Conservation (phyloP, 805 yeast species). For the Nakazawaea pomicola region DNA sequence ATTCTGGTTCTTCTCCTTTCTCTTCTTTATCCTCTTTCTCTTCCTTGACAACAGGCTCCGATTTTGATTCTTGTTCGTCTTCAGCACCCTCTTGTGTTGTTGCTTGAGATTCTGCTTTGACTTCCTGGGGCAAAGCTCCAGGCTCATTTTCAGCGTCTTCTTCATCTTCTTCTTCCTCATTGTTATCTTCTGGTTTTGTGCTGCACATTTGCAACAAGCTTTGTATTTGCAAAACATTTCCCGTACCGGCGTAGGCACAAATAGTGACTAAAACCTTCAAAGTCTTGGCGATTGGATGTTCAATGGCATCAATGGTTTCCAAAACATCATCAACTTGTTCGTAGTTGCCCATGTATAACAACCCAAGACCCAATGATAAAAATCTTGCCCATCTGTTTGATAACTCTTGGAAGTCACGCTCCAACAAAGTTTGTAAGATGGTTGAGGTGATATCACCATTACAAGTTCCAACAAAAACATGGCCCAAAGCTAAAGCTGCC, state of each 20-base stretch:
- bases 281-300: slow-evolving; percentile 87
- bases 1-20: slow-evolving; percentile 27
- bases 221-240: slow-evolving; percentile 93
- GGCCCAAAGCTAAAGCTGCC: slow-evolving; percentile 91
- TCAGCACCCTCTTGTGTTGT: slow-evolving; percentile 19
- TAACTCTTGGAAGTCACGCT: slow-evolving; percentile 73
- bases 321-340: slow-evolving; percentile 92
- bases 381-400: slow-evolving; percentile 85
- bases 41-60: slow-evolving; percentile 16
- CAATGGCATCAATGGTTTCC: slow-evolving; percentile 91
- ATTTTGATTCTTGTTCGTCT: slow-evolving; percentile 22
- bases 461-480: slow-evolving; percentile 92
- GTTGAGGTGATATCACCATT: slow-evolving; percentile 93
- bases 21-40: slow-evolving; percentile 16
- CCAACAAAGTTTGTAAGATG: slow-evolving; percentile 83
- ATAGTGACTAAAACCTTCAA: slow-evolving; percentile 85
- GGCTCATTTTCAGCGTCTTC: slow-evolving; percentile 39
- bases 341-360: slow-evolving; percentile 88
- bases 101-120: slow-evolving; percentile 23
- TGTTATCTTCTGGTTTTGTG: slow-evolving; percentile 54
- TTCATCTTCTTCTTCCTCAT: slow-evolving; percentile 56
- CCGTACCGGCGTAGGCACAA: slow-evolving; percentile 96
- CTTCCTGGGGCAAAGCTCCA: slow-evolving; percentile 26
- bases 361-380: slow-evolving; percentile 86
- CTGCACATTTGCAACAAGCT: slow-evolving; percentile 85